Base-by-base conservation (phyloP, 345 rosid genomes). In the Eucalyptus polyanthemos region DNA sequence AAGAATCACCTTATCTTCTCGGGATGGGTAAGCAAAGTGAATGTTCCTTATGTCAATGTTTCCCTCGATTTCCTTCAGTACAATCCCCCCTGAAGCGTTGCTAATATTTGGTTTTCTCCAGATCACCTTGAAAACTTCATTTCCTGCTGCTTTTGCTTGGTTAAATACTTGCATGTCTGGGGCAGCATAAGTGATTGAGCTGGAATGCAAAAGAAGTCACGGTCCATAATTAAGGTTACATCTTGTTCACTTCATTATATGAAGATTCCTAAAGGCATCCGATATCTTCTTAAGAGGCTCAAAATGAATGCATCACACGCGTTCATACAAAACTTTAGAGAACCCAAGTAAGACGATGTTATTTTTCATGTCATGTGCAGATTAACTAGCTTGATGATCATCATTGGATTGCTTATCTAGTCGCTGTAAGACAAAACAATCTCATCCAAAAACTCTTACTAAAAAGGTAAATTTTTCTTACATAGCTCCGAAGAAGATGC, bases 401-500 rank as follows among this genome's bases (percentile, higher is more conserved):
- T 65, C 76, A n/a, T 44, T 37, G 14, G 37, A 50, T 50, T 50
- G 87, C 87, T 86, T 47, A 22, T 47, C 34, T 86, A 16, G 54
- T 29, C 1, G 21, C 51, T 14, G 87, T 14, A 45, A 47, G 56
- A 31, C 37, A 10, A 27, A 45, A 27, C 22, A 86, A 86, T 45
- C 54, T 14, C 87, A 50, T 45, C 51, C 87, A 17, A 86, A 86
- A n/a, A 14, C 87, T 31, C 40, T 31, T 2, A 51, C 87, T 54
- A 88, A 47, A 80, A 87, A 34, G 47, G 34, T 86, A 27, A 56
- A 44, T 13, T 11, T 65, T 89, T 40, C 94, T 92, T 92, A 95
- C 96, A 95, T 92, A 45, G 96, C 95, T 65, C 97, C 96, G 53
- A 94, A 93, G 90, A 95, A 94, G 90, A 95, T 94, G 92, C 95